Conservation (phyloP, 1,284 basidiomycete genomes). For the Ceratobasidium sp. region DNA sequence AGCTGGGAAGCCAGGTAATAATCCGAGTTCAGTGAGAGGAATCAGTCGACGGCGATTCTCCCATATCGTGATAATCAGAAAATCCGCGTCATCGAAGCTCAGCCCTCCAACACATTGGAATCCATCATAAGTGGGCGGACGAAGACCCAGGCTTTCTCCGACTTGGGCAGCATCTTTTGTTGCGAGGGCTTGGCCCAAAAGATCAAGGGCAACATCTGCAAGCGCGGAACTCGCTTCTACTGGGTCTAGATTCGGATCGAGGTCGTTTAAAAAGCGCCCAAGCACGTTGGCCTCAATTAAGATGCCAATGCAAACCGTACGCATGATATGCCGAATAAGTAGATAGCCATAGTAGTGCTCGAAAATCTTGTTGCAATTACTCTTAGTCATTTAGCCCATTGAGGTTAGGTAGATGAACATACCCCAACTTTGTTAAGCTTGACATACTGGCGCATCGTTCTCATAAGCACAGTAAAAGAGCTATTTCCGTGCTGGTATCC, state of each 20-base stretch:
- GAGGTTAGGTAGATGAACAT: background rate
- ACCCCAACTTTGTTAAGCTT: background rate
- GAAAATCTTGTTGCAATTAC: background rate
- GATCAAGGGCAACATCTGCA: background rate
- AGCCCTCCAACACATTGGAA: conserved; percentile 15
- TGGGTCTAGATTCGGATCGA: background rate
- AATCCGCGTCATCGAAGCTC: background rate
- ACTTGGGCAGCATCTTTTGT: background rate
- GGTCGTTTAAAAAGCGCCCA: background rate
- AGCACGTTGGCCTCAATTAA: background rate
- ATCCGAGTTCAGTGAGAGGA: background rate
- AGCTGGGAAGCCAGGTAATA: conserved; percentile 14
- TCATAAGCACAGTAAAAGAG: background rate
- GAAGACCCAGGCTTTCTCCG: background rate
- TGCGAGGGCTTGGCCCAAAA: background rate
- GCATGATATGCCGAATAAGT: conserved; percentile 8
- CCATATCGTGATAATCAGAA: conserved; percentile 2
- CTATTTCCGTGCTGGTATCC: conserved; percentile 5
- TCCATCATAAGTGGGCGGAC: background rate
- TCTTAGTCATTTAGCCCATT: background rate
- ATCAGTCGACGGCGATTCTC: background rate
- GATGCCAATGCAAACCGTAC: conserved; percentile 2
- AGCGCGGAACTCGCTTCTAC: background rate
- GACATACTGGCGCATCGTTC: conserved; percentile 1
- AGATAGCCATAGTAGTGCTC: conserved; percentile 18